Base-by-base conservation (phyloP, 148 eudicot genomes). In the Suaeda aralocaspica region DNA sequence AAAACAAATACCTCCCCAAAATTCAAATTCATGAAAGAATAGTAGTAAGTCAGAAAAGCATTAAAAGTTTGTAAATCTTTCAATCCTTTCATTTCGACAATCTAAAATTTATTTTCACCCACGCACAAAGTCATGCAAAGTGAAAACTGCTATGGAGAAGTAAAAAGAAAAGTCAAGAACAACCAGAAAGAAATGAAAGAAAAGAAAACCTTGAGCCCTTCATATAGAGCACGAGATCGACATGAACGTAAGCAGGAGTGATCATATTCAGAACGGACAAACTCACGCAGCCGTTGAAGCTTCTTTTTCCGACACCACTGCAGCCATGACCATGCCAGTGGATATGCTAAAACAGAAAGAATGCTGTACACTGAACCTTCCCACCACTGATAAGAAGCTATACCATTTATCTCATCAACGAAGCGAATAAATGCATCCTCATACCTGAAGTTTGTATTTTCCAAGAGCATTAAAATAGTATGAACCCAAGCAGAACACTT, bases 171-270 rank as follows among this genome's bases (percentile, higher is more conserved):
- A 25, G 65, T 12, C 25, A 15, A n/a, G 34, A 53, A 19, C 30
- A 33, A 48, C 52, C 21, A 51, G 9, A 24, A 29, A 44, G 5
- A 63, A 39, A 19, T 31, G 45, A 36, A 36, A 10, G 29, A 3
- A 4, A 34, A 18, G 18, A 55, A 64, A 77, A 94, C 99, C 99
- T 94, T 94, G 61, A 94, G 88, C 74, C 99, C 99, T 80, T 94
- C 99, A 81, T 94, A 94, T 67, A 94, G 99, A 78, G 99, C 99
- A 79, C 99, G 97, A 33, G 97, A 94, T 67, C 97, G 97, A 69
- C 99, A 94, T 44, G 99, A 94, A 67, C 99, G 89, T 80, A 94
- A 86, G 81, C 99, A 94, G 60, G 99, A 88, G 87, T 94, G 99
- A 82, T 94, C 97, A 81, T 94, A 94, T 68, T 94, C 99, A n/a